Base-by-base conservation (phyloP, 306 rosid species). In the Calophaca sinica region DNA sequence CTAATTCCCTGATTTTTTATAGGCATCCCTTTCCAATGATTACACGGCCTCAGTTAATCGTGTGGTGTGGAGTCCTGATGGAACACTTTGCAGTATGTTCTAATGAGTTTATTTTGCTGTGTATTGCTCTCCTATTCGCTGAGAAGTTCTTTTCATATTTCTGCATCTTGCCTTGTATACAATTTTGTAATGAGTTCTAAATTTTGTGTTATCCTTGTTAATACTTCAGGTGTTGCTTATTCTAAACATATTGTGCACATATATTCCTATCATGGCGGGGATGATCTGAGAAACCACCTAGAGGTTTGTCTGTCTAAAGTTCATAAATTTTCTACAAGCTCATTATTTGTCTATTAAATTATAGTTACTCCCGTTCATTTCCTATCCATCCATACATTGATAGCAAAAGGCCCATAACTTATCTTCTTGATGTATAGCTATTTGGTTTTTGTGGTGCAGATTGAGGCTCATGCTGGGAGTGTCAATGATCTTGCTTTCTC, bases 401-500 rank as follows among this genome's bases (percentile, higher is more conserved):
- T 73, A 45, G 51, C 38, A 62, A 12, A 57, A 63, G 81, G 42
- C 31, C 28, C 7, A 0, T 26, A 59, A 14, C 44, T 49, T 45
- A 48, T 80, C 31, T 70, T 38, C 44, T 57, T 35, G 59, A 65
- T 78, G 26, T 82, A 3, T 77, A 32, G 63, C 33, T 70, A 35
- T 59, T 74, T 51, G 11, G 69, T 54, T 77, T 62, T 60, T 55
- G 52, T 73, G 77, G 66, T 66, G 62, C 94, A 96, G 99, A 96
- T 96, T 28, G 99, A 96, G 54, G 99, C 99, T 62, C 99, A 96
- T 83, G 73, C 73, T 81, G 99, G 99, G 70, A 92, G 94, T 82
- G 99, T 96, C 74, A 92, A 92, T 80, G 99, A 96, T 87, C 93
- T 96, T 70, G 97, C 99, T 29, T 96, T 96, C 86, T 86, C 99